A percentile compares a stretch with the other conserved stretches of the same genome.
Evolutionary conservation across 2,329 filamentous ascomycete species (phyloP).

Genomic region (Pseudogymnoascus pannorum): DNA sequence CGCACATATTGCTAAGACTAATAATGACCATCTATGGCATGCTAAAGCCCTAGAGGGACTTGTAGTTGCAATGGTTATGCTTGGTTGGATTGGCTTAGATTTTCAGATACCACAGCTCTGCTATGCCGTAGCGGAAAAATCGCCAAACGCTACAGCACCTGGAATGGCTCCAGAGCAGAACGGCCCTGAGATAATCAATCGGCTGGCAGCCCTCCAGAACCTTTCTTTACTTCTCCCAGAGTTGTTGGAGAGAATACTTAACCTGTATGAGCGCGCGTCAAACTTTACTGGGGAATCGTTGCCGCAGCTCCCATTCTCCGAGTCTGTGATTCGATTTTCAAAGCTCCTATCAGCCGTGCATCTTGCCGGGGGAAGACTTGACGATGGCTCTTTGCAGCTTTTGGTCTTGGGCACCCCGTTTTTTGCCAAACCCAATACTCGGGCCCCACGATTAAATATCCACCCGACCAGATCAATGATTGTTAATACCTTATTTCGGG

Average conservation of each 20-base stretch:
- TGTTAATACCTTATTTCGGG: constrained; percentile 56
- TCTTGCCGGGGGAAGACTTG: constrained; percentile 55
- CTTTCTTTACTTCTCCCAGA: constrained; percentile 61
- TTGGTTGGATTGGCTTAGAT: constrained; percentile 76
- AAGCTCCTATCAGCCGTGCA: constrained; percentile 64
- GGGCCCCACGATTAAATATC: constrained; percentile 49
- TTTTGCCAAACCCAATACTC: constrained; percentile 37
- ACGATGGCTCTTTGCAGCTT: constrained; percentile 52
- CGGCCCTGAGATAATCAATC: constrained; percentile 27
- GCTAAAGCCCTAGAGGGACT: constrained; percentile 90
- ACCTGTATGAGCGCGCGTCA: constrained; percentile 62
- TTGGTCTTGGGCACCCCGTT: constrained; percentile 56
- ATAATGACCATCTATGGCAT: constrained; percentile 95
- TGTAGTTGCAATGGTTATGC: constrained; percentile 71
- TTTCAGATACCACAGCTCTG: constrained; percentile 65
- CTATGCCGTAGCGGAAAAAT: constrained; percentile 28
- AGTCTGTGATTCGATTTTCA: constrained; percentile 65
- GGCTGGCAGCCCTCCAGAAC: constrained; percentile 37
- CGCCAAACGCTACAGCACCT: constrained; percentile 18
- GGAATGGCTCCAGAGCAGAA: constrained; percentile 19
- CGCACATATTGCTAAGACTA: constrained; percentile 65
- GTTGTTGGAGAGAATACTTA: constrained; percentile 65
- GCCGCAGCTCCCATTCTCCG: constrained; percentile 63
- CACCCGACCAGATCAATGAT: constrained; percentile 56
- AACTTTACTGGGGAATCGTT: constrained; percentile 58